phyloP scores from a whole-genome alignment of 495 filamentous ascomycete genomes.

The Tetracladium setigerum region DNA sequence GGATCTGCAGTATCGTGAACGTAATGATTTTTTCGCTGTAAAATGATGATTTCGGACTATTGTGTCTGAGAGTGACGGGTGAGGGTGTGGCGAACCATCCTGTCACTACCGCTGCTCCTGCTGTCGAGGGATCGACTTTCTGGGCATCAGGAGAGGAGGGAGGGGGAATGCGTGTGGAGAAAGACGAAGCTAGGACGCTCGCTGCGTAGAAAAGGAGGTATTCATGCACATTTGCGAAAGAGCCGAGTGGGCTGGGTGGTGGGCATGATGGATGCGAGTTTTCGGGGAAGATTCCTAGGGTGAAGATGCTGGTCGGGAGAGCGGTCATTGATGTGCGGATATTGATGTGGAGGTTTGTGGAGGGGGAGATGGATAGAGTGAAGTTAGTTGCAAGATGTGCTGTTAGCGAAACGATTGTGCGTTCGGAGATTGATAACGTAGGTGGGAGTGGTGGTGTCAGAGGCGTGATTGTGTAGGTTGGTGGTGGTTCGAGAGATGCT shows the following conservation, averaged over 20 bases:
- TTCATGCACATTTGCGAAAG: conserved; percentile 4
- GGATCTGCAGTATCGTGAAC: no score
- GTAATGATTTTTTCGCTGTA: no score
- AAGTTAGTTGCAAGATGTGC: conserved; percentile 35
- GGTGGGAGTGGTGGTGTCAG: neutral
- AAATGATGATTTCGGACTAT: no score
- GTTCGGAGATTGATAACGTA: conserved; percentile 26
- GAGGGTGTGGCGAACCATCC: no score
- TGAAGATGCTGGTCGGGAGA: conserved; percentile 35
- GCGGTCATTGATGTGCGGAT: conserved; percentile 1
- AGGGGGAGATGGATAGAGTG: conserved; percentile 29
- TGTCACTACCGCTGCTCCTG: no score
- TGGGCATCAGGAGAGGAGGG: neutral
- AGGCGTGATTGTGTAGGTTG: conserved; percentile 5
- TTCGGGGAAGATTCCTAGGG: conserved; percentile 35
- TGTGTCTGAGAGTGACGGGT: no score
- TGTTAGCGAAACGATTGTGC: conserved; percentile 32
- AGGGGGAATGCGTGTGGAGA: neutral
- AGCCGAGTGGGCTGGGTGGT: neutral
- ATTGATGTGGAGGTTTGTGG: conserved; percentile 33
- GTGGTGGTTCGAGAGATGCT: conserved; percentile 27
- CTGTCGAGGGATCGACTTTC: no score
- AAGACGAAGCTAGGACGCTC: conserved; percentile 9
- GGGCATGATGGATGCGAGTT: conserved; percentile 25
- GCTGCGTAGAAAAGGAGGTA: conserved; percentile 16